Evolutionary conservation across 345 rosid genomes (phyloP).

Genomic region (Boechera retrofracta): DNA sequence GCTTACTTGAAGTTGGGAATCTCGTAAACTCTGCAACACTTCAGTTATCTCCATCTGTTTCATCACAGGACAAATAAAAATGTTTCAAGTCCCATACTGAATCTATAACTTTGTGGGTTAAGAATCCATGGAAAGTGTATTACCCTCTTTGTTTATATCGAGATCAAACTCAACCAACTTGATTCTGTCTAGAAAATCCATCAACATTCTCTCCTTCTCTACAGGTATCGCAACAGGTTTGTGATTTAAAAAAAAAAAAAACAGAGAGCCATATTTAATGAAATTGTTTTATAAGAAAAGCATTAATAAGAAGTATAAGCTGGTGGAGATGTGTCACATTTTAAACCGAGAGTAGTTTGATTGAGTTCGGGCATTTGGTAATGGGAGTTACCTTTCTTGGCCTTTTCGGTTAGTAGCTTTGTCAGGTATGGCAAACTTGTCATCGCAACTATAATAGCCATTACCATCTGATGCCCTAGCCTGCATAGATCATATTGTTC

Average conservation of each 20-base stretch:
- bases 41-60: slow-evolving; percentile 81
- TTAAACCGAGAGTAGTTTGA: slow-evolving; percentile 20
- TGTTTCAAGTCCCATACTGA: background rate
- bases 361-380: slow-evolving; percentile 41
- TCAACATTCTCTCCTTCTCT: slow-evolving; percentile 83
- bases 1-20: slow-evolving; percentile 72
- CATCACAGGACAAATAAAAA: slow-evolving; percentile 49
- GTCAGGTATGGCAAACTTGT: slow-evolving; percentile 50
- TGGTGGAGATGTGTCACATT: slow-evolving; percentile 39
- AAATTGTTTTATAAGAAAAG: background rate
- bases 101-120: background rate
- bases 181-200: slow-evolving; percentile 83
- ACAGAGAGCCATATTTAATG: background rate
- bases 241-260: background rate
- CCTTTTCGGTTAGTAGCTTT: slow-evolving; percentile 46
- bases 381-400: slow-evolving; percentile 41
- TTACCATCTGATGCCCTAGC: slow-evolving; percentile 58
- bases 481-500: slow-evolving; percentile 49
- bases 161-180: slow-evolving; percentile 88
- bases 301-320: slow-evolving; percentile 24
- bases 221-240: slow-evolving; percentile 75
- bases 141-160: slow-evolving; percentile 84
- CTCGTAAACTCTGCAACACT: slow-evolving; percentile 60
- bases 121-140: background rate
- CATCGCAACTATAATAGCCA: slow-evolving; percentile 75